Percentiles rank a stretch among this genome's conserved stretches.
Evolutionary conservation across 2,329 filamentous ascomycete species (phyloP).

Genomic region (Phaeosphaeria sp.): DNA sequence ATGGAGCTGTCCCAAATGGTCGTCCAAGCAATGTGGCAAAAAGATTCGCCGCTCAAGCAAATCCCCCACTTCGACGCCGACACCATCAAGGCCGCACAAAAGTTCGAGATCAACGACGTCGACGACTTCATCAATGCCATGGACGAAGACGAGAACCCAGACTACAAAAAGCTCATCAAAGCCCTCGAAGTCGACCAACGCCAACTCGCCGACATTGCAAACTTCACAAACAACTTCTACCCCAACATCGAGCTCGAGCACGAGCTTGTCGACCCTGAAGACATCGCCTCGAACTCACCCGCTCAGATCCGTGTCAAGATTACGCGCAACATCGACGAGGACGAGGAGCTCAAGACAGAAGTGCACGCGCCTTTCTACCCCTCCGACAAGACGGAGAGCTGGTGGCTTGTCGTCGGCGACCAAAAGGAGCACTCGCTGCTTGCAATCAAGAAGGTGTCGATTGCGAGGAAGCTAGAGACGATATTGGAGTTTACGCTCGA

Average conservation of each 20-base stretch:
- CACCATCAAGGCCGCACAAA: slow-evolving; percentile 81
- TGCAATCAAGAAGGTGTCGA: slow-evolving; percentile 92
- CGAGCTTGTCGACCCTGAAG: slow-evolving; percentile 80
- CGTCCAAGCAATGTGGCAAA: slow-evolving; percentile 98
- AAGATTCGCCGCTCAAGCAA: slow-evolving; percentile 94
- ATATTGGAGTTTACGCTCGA: slow-evolving; percentile 89
- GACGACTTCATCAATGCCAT: slow-evolving; percentile 99
- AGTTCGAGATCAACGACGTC: slow-evolving; percentile 86
- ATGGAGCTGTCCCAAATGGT: slow-evolving; percentile 99
- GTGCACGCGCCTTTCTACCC: slow-evolving; percentile 98
- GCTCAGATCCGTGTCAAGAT: slow-evolving; percentile 85
- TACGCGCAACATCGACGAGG: slow-evolving; percentile 78
- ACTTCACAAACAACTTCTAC: slow-evolving; percentile 95
- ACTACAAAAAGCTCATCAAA: slow-evolving; percentile 79
- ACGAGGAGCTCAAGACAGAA: slow-evolving; percentile 75
- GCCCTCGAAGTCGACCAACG: slow-evolving; percentile 78
- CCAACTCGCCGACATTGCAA: slow-evolving; percentile 87
- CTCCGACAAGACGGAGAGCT: slow-evolving; percentile 90
- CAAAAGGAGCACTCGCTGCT: slow-evolving; percentile 86
- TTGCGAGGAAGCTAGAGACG: slow-evolving; percentile 78
- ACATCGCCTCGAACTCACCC: slow-evolving; percentile 79
- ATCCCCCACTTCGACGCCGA: slow-evolving; percentile 92
- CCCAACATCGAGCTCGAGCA: slow-evolving; percentile 94
- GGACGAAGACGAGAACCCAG: slow-evolving; percentile 90
- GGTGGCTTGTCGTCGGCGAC: slow-evolving; percentile 97